A percentile compares a stretch with the other conserved stretches of the same genome.
phyloP scores from a whole-genome alignment of 768 basidiomycete genomes.

The Calocybe gangraenosa region DNA sequence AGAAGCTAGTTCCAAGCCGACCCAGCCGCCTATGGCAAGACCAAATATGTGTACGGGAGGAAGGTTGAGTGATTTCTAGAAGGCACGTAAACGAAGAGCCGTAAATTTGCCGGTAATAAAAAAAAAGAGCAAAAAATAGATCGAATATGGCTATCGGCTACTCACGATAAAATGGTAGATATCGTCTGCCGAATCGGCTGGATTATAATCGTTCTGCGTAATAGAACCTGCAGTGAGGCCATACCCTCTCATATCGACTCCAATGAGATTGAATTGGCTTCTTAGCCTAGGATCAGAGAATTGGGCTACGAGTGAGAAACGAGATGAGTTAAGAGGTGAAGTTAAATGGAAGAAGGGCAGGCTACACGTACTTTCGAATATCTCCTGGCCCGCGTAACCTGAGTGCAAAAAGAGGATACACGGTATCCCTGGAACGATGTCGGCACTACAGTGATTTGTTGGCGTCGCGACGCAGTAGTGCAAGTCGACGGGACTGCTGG shows the following conservation, averaged over 20 bases:
- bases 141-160: neutral
- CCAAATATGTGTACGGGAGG: slow-evolving; percentile 26
- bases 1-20: slow-evolving; percentile 22
- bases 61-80: slow-evolving; percentile 23
- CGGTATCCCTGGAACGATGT: slow-evolving; percentile 14
- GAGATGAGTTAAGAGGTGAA: neutral
- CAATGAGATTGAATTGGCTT: slow-evolving; percentile 24
- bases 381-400: slow-evolving; percentile 17
- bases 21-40: slow-evolving; percentile 20
- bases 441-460: slow-evolving; percentile 11
- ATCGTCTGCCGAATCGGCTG: slow-evolving; percentile 24
- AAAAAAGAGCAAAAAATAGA: neutral
- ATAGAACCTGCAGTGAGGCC: slow-evolving; percentile 21
- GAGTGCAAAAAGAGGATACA: slow-evolving; percentile 21
- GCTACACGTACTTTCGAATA: slow-evolving; percentile 16
- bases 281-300: slow-evolving; percentile 22
- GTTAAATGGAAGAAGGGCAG: neutral
- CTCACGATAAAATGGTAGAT: slow-evolving; percentile 24
- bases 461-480: slow-evolving; percentile 19
- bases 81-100: neutral
- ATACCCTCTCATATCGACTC: slow-evolving; percentile 22
- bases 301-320: slow-evolving; percentile 13
- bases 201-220: slow-evolving; percentile 13
- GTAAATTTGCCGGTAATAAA: neutral
- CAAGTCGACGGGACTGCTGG: slow-evolving; percentile 15